A percentile compares a stretch with the other conserved stretches of the same genome.
phyloP scores from a whole-genome alignment of 352 stramenopile species.

The Globisporangium ultimum region DNA sequence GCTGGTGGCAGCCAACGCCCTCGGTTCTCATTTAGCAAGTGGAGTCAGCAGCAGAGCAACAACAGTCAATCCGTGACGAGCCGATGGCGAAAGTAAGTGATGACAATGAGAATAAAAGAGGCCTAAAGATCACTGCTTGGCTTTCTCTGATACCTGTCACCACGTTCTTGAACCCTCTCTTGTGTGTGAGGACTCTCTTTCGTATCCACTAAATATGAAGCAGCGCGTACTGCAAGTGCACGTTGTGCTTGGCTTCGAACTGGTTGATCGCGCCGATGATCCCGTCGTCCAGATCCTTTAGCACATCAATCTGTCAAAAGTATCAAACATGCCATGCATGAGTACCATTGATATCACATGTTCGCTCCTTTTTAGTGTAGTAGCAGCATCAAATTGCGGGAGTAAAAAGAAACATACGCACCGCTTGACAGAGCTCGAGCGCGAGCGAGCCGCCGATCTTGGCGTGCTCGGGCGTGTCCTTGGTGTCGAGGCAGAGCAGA shows the following conservation, averaged over 20 bases:
- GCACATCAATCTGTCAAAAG: slow-evolving; percentile 43
- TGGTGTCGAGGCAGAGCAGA: slow-evolving; percentile 85
- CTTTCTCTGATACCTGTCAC: no score
- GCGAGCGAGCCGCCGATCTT: slow-evolving; percentile 79
- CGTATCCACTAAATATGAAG: slow-evolving; percentile 40
- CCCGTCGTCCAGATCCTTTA: slow-evolving; percentile 39
- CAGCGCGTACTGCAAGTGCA: slow-evolving; percentile 65
- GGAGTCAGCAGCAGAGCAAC: slow-evolving; percentile 3
- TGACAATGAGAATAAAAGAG: no score
- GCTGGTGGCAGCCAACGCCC: slow-evolving; percentile 2
- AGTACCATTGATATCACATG: background rate
- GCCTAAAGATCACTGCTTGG: no score
- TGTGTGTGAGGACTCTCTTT: no score
- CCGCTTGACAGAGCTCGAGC: slow-evolving; percentile 70
- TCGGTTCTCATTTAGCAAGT: slow-evolving; percentile 11
- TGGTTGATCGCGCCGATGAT: slow-evolving; percentile 52
- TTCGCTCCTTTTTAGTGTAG: background rate
- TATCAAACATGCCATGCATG: slow-evolving; percentile 3
- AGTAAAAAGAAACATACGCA: slow-evolving; percentile 13
- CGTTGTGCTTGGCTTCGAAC: slow-evolving; percentile 55
- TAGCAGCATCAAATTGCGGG: no score
- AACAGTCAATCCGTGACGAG: slow-evolving; percentile 13
- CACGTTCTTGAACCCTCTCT: no score
- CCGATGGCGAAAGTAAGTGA: slow-evolving; percentile 10
- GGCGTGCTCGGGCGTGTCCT: slow-evolving; percentile 83